These are phyloP conservation scores for Xylaria sp. DNA, from an alignment of 2,329 filamentous ascomycete genomes.

Conservation along the genomic window DNA sequence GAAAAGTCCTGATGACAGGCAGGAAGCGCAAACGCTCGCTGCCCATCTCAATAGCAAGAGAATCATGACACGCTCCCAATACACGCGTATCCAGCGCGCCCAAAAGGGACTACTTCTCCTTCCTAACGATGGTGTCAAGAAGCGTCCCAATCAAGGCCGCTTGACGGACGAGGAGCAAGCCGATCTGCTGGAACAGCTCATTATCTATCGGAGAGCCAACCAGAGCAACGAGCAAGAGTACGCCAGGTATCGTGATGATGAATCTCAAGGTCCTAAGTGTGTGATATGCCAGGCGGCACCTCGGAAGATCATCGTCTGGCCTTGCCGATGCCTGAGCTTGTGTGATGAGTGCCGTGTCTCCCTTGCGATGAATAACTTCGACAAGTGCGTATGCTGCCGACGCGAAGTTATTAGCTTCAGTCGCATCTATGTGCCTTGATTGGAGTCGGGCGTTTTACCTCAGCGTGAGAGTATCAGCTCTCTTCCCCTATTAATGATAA, in stretches of 20 bases:
- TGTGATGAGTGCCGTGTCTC: constrained; percentile 94
- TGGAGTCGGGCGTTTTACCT: too few relatives aligned
- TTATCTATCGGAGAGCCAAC: constrained; percentile 46
- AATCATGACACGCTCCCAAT: constrained; percentile 78
- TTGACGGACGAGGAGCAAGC: constrained; percentile 55
- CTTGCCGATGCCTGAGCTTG: constrained; percentile 86
- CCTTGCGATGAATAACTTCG: constrained; percentile 94
- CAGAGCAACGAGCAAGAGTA: constrained; percentile 16
- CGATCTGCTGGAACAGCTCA: constrained; percentile 54
- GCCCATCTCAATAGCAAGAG: constrained; percentile 67
- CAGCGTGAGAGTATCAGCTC: too few relatives aligned
- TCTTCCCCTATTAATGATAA: not conserved
- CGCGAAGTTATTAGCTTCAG: constrained; percentile 85
- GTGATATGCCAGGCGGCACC: constrained; percentile 88
- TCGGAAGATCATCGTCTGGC: constrained; percentile 89
- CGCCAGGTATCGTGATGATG: constrained; percentile 24
- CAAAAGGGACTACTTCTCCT: constrained; percentile 66
- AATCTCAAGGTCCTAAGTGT: constrained; percentile 68
- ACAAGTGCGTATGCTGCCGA: constrained; percentile 91
- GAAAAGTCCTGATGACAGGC: constrained; percentile 66
- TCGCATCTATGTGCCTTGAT: constrained; percentile 74
- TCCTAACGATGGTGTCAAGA: constrained; percentile 39
- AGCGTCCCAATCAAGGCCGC: constrained; percentile 29
- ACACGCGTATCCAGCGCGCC: constrained; percentile 59
- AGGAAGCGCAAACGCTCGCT: constrained; percentile 75